phyloP scores from a whole-genome alignment of 805 yeast species.

The Yamadazyma paraphyllophila region DNA sequence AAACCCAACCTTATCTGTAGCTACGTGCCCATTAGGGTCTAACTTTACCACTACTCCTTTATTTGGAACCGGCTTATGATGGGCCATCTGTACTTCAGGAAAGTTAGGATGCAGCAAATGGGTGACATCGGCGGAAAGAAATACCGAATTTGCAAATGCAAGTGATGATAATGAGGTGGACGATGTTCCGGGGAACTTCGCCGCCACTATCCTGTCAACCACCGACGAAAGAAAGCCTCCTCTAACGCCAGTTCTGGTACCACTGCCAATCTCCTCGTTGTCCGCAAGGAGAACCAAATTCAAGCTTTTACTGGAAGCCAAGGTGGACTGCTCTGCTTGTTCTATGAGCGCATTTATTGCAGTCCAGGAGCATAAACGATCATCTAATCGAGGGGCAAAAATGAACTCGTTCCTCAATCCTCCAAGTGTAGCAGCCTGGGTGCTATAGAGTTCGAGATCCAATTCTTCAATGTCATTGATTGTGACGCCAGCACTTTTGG shows the following conservation, averaged over 20 bases:
- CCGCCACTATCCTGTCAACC: conserved; percentile 13
- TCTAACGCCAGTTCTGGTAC: conserved; percentile 38
- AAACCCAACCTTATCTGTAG: conserved; percentile 34
- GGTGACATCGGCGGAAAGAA: conserved; percentile 44
- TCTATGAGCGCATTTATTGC: conserved; percentile 35
- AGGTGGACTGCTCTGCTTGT: conserved; percentile 14
- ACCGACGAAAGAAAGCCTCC: conserved; percentile 26
- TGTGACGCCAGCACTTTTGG: conserved; percentile 20
- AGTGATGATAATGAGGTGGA: neutral
- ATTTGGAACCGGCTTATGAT: conserved; percentile 38
- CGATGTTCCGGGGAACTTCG: neutral
- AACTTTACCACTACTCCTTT: conserved; percentile 36
- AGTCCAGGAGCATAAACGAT: conserved; percentile 39
- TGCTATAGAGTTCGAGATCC: conserved; percentile 39
- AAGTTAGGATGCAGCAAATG: conserved; percentile 45
- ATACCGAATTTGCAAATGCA: conserved; percentile 30
- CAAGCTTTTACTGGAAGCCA: conserved; percentile 26
- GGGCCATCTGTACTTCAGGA: conserved; percentile 26
- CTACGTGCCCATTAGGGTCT: conserved; percentile 37
- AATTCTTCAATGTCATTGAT: conserved; percentile 26
- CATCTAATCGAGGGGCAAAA: conserved; percentile 41
- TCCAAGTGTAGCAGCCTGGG: conserved; percentile 35
- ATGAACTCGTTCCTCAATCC: conserved; percentile 38
- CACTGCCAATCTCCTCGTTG: conserved; percentile 43
- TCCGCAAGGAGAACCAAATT: conserved; percentile 34